Conservation (phyloP, 2,329 filamentous ascomycete genomes). For the Fusarium annulatum region DNA sequence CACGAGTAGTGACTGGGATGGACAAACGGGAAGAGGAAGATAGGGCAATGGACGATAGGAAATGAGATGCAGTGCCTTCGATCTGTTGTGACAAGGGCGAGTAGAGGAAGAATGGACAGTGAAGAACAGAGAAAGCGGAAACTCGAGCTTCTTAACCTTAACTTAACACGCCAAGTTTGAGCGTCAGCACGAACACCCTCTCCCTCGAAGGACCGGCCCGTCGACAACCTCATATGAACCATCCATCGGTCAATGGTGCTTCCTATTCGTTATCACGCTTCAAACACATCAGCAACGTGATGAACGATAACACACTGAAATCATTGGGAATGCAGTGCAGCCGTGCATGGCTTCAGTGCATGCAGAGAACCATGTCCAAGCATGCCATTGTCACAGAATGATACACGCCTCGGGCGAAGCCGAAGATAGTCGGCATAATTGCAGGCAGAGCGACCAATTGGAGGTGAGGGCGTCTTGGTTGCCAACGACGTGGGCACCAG, state of each 20-base stretch:
- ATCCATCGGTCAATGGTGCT: background rate
- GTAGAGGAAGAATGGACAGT: background rate
- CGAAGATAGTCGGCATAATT: constrained; percentile 3
- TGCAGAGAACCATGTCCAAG: constrained; percentile 8
- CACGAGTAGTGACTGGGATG: background rate
- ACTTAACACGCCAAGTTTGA: constrained; percentile 1
- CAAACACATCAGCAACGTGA: constrained; percentile 7
- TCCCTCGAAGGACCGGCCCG: background rate
- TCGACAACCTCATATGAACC: constrained; percentile 10
- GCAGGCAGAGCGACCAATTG: constrained; percentile 14
- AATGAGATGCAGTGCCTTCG: background rate
- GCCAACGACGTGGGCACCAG: constrained; percentile 9
- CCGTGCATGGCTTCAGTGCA: constrained; percentile 11
- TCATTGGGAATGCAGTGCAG: constrained; percentile 29
- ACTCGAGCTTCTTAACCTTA: constrained; percentile 22
- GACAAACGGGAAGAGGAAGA: background rate
- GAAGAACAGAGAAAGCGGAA: constrained; percentile 1
- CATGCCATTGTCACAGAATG: background rate
- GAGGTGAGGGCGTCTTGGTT: background rate
- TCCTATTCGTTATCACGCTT: constrained; percentile 4
- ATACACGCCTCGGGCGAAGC: constrained; percentile 25
- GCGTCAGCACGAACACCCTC: constrained; percentile 22
- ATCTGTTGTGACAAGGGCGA: background rate
- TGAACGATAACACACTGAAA: constrained; percentile 31
- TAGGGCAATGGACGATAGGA: background rate